Percentiles rank a stretch among this genome's conserved stretches.
These are phyloP conservation scores for Haplosporangium sp. DNA, from an alignment of 371 early-diverging fungal genomes.

Conservation along the genomic window DNA sequence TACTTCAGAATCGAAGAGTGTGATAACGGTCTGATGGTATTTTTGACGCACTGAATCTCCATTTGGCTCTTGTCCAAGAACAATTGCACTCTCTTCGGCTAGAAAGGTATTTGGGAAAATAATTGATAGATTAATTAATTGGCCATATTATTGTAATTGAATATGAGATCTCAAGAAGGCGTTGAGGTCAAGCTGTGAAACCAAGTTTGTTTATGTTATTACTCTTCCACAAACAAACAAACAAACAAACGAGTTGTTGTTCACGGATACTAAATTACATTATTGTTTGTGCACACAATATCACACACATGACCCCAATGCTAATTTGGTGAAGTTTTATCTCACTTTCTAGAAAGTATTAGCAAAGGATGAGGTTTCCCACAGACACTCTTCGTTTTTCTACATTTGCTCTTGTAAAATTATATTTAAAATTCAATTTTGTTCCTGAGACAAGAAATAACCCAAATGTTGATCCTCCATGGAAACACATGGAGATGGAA, in stretches of 20 bases:
- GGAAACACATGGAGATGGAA: background rate
- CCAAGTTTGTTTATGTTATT: conserved; percentile 2
- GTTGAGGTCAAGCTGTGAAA: background rate
- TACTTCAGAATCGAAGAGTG: conserved; percentile 49
- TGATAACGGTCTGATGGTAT: conserved; percentile 49
- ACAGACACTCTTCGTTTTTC: too few relatives aligned
- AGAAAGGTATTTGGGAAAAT: background rate
- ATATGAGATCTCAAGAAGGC: too few relatives aligned
- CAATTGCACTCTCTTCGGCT: conserved; percentile 54
- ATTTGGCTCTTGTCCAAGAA: conserved; percentile 50
- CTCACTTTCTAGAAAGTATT: too few relatives aligned
- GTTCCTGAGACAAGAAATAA: conserved; percentile 1
- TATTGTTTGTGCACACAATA: background rate
- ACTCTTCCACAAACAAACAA: background rate
- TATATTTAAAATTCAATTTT: background rate
- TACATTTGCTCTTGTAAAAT: too few relatives aligned
- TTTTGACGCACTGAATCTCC: conserved; percentile 54
- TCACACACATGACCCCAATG: background rate
- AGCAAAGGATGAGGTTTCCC: too few relatives aligned
- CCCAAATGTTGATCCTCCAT: background rate
- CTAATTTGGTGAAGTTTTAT: background rate
- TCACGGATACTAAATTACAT: conserved; percentile 4
- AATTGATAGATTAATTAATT: background rate
- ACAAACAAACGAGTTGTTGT: background rate
- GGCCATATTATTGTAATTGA: background rate